Base-by-base conservation (phyloP, 2,329 filamentous ascomycete species). In the Diaporthe sp. region DNA sequence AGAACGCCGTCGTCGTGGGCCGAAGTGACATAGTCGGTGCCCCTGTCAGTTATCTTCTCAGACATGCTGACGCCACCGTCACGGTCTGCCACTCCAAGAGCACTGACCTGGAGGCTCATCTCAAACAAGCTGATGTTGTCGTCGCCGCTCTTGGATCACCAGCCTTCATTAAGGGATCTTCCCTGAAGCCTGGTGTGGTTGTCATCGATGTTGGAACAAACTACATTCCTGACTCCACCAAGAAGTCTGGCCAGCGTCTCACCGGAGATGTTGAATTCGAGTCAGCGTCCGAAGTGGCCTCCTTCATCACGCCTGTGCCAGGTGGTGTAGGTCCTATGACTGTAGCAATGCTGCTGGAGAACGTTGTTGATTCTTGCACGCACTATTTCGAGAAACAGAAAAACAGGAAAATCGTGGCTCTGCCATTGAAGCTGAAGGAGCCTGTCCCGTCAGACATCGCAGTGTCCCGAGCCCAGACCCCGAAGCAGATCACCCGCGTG, bases 311-410 rank as follows among this genome's bases (percentile, higher is more conserved):
- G 3, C 97, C 97, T 1, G 97, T 99, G 2, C 97, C 97, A 1
- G 97, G 97, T 75, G 97, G 97, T 84, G 97, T 99, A 76, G 97
- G 97, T 0, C 97, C 97, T 70, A 99, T 99, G 97, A 99, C 97
- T 4, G 96, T 99, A 78, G 97, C 97, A 76, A 99, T 99, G 97
- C 89, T 99, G 65, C 88, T 99, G 80, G 94, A 98, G 85, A 99
- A 99, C 82, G 96, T 98, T 12, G 94, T 98, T 73, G 94, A 96
- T 80, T 93, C 96, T 47, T 94, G 97, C 49, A 93, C 92, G 67
- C 87, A 90, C 75, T 96, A 95, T 82, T 97, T 97, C 78, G 94
- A 97, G 78, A 91, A 91, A 77, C 94, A 97, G 84, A 97, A 95
- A 86, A 88, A 93, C 77, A 91, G 97, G 76, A 92, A 91, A 79